Evolutionary conservation across 1,284 basidiomycete genomes (phyloP).

Genomic region (Somion occarium): DNA sequence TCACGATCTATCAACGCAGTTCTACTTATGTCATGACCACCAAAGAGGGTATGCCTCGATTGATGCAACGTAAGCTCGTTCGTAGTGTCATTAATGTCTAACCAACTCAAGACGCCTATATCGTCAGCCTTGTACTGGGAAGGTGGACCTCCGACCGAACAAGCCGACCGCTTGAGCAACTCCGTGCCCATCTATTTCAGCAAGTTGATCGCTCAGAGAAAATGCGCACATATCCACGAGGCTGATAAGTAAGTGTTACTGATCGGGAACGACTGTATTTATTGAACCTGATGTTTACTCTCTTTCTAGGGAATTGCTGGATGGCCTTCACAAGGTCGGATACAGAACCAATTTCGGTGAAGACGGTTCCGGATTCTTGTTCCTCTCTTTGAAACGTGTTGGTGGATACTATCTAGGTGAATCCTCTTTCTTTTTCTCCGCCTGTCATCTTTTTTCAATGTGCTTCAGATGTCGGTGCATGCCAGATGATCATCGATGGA

Average conservation of each 20-base stretch:
- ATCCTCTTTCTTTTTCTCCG: not conserved
- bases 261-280: not conserved
- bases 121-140: conserved; percentile 47
- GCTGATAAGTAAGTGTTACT: conserved; percentile 38
- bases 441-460: not conserved
- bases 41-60: conserved; percentile 36
- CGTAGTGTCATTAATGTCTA: no score
- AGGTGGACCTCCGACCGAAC: conserved; percentile 41
- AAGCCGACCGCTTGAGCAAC: conserved; percentile 47
- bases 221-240: conserved; percentile 38
- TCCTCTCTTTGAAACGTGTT: conserved; percentile 33
- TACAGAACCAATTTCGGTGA: conserved; percentile 55
- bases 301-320: conserved; percentile 41
- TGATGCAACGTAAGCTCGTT: conserved; percentile 26
- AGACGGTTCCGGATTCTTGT: conserved; percentile 48
- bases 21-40: conserved; percentile 60
- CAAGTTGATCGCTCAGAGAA: conserved; percentile 42
- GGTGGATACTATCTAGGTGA: conserved; percentile 42
- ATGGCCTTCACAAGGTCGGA: conserved; percentile 52
- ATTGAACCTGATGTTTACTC: not conserved
- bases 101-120: not conserved
- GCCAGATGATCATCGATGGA: conserved; percentile 60
- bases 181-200: conserved; percentile 44
- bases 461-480: conserved; percentile 63
- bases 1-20: conserved; percentile 61